Percentiles rank a stretch among this genome's conserved stretches.
Evolutionary conservation across 176 grass and related monocot genomes (phyloP).

Genomic region (Thalia dealbata): DNA sequence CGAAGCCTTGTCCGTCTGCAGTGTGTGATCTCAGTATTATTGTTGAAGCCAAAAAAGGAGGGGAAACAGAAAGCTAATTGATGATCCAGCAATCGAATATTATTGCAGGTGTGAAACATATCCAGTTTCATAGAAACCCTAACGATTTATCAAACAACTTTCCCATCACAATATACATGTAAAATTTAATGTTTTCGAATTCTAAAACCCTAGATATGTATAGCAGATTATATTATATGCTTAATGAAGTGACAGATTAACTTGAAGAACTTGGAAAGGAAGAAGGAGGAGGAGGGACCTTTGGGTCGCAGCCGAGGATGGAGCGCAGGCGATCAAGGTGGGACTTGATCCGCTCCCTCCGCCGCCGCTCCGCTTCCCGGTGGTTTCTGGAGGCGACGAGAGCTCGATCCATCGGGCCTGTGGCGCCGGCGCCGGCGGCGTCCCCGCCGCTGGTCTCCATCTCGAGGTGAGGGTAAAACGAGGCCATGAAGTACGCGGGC

Average conservation of each 20-base stretch:
- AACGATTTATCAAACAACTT: background rate
- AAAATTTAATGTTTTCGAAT: too few species aligned
- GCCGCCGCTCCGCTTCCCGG: constrained; percentile 87
- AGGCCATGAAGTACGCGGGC: constrained; percentile 9
- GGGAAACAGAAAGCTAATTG: background rate
- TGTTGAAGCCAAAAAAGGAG: background rate
- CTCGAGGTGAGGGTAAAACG: constrained; percentile 10
- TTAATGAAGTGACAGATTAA: too few species aligned
- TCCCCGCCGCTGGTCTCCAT: background rate
- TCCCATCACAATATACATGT: too few species aligned
- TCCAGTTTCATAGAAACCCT: background rate
- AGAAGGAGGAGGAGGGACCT: constrained; percentile 23
- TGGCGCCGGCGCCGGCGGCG: background rate
- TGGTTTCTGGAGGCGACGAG: constrained; percentile 73
- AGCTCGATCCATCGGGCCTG: constrained; percentile 35
- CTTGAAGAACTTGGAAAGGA: background rate
- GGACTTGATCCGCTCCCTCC: constrained; percentile 93
- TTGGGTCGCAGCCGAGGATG: constrained; percentile 90
- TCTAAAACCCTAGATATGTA: background rate
- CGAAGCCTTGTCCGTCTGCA: constrained; percentile 14
- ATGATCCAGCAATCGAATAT: too few species aligned
- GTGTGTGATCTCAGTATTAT: too few species aligned
- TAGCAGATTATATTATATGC: too few species aligned
- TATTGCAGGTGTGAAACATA: too few species aligned
- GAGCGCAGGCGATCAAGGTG: constrained; percentile 81